Evolutionary conservation across 768 basidiomycete species (phyloP).

Genomic region (Infundibulicybe gibba): DNA sequence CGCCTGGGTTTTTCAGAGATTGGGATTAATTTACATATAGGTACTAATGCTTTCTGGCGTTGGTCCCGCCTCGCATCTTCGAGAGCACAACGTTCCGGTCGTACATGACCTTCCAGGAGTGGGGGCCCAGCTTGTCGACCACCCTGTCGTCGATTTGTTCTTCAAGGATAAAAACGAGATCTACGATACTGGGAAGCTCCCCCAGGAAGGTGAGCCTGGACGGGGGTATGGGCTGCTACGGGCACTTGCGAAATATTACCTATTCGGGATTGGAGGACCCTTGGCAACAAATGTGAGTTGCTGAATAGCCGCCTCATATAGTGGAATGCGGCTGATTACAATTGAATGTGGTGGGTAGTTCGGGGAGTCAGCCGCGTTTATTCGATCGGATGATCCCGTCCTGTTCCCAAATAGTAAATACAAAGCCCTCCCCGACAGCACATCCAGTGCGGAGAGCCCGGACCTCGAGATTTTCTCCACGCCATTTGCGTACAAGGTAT

Average conservation of each 20-base stretch:
- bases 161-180: no score
- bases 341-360: conserved; percentile 20
- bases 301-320: no score
- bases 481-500: conserved; percentile 38
- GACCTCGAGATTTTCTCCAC: conserved; percentile 46
- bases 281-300: no score
- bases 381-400: conserved; percentile 48
- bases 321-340: no score
- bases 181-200: no score
- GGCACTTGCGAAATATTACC: no score
- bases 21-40: conserved; percentile 17
- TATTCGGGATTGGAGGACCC: no score
- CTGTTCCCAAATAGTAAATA: conserved; percentile 39
- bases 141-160: conserved; percentile 49
- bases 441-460: conserved; percentile 41
- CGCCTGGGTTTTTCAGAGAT: no score
- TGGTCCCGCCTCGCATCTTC: conserved; percentile 60
- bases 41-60: conserved; percentile 77
- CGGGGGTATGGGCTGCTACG: no score
- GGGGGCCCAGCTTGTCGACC: conserved; percentile 74
- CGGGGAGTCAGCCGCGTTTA: conserved; percentile 56
- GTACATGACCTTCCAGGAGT: conserved; percentile 68
- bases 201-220: no score
- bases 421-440: conserved; percentile 36
- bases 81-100: conserved; percentile 49